Percentiles rank a stretch among this genome's conserved stretches.
These are phyloP conservation scores for Penicillium lividum DNA, from an alignment of 495 filamentous ascomycete species.

Conservation along the genomic window DNA sequence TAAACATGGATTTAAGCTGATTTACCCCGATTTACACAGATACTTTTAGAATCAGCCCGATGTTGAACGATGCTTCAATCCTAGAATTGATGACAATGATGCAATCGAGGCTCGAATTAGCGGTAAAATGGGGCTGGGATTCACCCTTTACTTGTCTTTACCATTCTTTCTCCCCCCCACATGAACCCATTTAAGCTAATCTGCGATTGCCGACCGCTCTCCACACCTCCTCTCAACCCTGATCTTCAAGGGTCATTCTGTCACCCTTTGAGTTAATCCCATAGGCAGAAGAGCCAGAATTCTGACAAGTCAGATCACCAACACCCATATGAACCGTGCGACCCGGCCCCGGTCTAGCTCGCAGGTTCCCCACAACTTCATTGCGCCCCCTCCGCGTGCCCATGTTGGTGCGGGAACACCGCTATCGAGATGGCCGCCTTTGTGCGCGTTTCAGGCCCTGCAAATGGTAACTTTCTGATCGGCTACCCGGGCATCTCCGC, in stretches of 20 bases:
- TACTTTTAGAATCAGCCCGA: neutral
- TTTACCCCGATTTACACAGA: neutral
- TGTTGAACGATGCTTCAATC: neutral
- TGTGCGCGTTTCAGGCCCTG: conserved; percentile 95
- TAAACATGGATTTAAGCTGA: neutral
- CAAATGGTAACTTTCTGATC: conserved; percentile 94
- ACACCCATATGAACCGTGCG: conserved; percentile 38
- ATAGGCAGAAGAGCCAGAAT: neutral
- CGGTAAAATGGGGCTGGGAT: conserved; percentile 15
- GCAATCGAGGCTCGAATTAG: conserved; percentile 22
- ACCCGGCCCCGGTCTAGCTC: conserved; percentile 30
- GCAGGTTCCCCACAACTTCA: conserved; percentile 34
- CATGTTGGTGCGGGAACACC: conserved; percentile 47
- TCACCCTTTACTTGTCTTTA: conserved; percentile 9
- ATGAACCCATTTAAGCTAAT: conserved; percentile 5
- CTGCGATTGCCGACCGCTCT: conserved; percentile 4
- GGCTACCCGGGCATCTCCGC: conserved; percentile 98
- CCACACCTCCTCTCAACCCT: conserved; percentile 7
- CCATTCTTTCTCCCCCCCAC: neutral
- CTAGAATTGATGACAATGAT: conserved; percentile 1
- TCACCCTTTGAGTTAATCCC: neutral
- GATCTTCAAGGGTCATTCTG: neutral
- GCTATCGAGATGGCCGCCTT: conserved; percentile 73
- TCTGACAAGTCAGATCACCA: neutral
- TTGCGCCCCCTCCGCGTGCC: conserved; percentile 38